Evolutionary conservation across 305 asterid genomes (phyloP).

Genomic region (Fraxinus platypoda): DNA sequence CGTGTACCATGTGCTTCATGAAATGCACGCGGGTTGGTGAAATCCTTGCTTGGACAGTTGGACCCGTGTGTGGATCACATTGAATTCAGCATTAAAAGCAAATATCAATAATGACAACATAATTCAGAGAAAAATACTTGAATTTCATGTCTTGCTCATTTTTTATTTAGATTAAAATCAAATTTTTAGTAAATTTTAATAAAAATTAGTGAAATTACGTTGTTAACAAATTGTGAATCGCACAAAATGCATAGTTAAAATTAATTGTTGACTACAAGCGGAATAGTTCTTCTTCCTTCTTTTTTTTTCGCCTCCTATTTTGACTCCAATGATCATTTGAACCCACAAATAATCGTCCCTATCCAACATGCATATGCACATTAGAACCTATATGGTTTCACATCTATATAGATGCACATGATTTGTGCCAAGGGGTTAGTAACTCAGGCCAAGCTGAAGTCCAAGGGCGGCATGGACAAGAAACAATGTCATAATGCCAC

Average conservation of each 20-base stretch:
- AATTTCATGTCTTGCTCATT: background rate
- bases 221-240: no score
- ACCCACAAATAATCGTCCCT: background rate
- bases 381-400: background rate
- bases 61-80: background rate
- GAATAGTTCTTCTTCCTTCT: no score
- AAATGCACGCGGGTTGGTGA: constrained; percentile 27
- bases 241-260: no score
- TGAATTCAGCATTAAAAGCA: background rate
- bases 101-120: no score
- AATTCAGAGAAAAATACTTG: background rate
- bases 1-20: constrained; percentile 23
- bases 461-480: constrained; percentile 84
- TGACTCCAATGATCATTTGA: background rate
- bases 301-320: no score
- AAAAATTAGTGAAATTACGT: no score
- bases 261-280: background rate
- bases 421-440: constrained; percentile 25
- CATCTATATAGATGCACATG: background rate
- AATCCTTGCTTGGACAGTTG: background rate
- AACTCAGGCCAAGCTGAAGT: constrained; percentile 86
- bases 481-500: constrained; percentile 90
- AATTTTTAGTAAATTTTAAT: no score
- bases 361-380: background rate
- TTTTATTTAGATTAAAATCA: no score